Conservation (phyloP, 2,329 filamentous ascomycete genomes). For the Aspergillus sp. region DNA sequence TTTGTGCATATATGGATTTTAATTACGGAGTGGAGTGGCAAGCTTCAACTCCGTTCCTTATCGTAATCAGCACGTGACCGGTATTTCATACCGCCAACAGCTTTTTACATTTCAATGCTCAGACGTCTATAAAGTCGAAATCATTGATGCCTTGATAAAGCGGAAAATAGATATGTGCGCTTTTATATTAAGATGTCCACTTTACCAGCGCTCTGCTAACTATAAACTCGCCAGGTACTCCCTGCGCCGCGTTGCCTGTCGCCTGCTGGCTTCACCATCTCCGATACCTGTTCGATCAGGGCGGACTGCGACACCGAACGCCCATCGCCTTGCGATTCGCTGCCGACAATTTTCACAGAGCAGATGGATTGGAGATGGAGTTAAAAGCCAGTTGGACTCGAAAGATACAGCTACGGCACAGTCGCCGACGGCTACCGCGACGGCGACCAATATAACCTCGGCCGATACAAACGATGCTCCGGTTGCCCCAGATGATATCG, state of each 20-base stretch:
- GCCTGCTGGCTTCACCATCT: constrained; percentile 51
- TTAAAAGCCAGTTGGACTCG: background rate
- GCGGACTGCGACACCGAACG: constrained; percentile 40
- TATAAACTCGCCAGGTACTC: constrained; percentile 48
- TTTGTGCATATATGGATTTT: background rate
- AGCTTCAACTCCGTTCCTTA: background rate
- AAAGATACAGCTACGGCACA: background rate
- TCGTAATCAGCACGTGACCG: constrained; percentile 7
- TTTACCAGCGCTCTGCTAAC: background rate
- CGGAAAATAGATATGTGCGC: background rate
- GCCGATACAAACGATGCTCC: background rate
- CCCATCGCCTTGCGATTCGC: constrained; percentile 29
- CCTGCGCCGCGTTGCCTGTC: constrained; percentile 58
- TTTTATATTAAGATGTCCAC: background rate
- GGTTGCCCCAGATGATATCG: background rate
- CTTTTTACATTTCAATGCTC: background rate
- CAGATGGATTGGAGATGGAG: constrained; percentile 22
- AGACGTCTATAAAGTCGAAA: background rate
- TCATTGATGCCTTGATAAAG: background rate
- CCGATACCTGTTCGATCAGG: constrained; percentile 45
- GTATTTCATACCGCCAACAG: background rate
- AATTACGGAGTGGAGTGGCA: too few relatives aligned
- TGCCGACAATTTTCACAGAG: constrained; percentile 47
- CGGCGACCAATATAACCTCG: background rate
- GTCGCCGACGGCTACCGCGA: background rate